Evolutionary conservation across 1,284 basidiomycete species (phyloP), one percentile per base, ranked within the genome.

Genomic region (Fomitopsis pinicola): DNA sequence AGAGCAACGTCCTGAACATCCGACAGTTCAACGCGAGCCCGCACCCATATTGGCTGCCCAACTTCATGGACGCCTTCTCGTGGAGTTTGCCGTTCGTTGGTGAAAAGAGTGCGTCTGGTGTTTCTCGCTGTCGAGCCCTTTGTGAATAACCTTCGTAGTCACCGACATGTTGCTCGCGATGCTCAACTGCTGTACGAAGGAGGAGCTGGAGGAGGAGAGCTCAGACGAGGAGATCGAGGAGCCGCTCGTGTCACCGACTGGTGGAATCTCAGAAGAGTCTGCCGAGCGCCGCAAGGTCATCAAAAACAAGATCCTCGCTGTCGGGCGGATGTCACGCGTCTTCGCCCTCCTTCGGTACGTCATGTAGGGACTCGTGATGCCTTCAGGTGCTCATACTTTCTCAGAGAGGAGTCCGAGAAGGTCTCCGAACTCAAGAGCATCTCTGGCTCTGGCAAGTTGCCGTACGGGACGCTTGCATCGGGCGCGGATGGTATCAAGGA

Each of bases 1-100:
- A 97, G 75, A 93, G 91, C 73, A 97, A 97, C 72, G 94, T 97
- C 55, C 92, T 97, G 88, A 97, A 97, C 73, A 95, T 95, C 69
- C 86, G 91, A 50, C 95, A 97, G 74, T 97, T 97, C 81, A 97
- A 97, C 77, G 94, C 91, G 73, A 95, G 92, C 5, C 95, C 95
- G 15, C 95, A 97, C 74, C 95, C 95, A 4, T 97, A 97, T 71
- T 91, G 89, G 88, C 79, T 99, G 45, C 97, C 97, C 2, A 99
- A 98, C 78, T 98, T 98, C 70, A 98, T 98, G 92, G 95, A 99
- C 73, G 97, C 94, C 42, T 99, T 99, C 75, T 98, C 97, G 1
- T 99, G 97, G 97, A 95, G 92, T 82, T 77, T 99, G 67, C 97
- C 97, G 0, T 99, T 99, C 72, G 97, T 99, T 2, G 97, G 95